Percentiles rank a stretch among this genome's conserved stretches.
Conservation (phyloP, 345 rosid species). For the Kernera saxatilis region DNA sequence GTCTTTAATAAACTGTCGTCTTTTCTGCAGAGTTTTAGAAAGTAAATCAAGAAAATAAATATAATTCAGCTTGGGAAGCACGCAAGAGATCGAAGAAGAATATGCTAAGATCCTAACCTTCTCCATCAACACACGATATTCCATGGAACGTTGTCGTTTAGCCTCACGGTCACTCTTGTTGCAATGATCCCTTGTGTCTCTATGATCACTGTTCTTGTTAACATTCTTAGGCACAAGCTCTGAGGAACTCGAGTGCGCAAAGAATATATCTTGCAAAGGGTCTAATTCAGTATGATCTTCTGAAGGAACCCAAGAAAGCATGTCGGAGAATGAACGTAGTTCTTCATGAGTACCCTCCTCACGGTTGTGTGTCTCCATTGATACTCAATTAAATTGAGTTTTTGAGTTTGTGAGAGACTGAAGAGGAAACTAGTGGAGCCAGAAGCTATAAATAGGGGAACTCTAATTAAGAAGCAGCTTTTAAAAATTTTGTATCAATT, state of each 20-base stretch:
- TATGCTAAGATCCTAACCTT: conserved; percentile 1
- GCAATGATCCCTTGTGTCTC: neutral
- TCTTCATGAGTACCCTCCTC: neutral
- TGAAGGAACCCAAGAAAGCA: neutral
- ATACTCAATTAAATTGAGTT: neutral
- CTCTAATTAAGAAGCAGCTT: neutral
- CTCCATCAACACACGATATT: conserved; percentile 16
- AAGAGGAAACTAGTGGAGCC: neutral
- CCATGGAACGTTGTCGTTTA: conserved; percentile 15
- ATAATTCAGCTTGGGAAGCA: neutral
- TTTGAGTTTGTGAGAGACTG: neutral
- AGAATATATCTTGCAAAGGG: conserved; percentile 25
- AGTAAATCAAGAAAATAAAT: neutral
- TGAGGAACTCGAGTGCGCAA: neutral
- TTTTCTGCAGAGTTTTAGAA: conserved; percentile 11
- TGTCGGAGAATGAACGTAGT: neutral
- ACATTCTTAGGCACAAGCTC: neutral
- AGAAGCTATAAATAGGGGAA: neutral
- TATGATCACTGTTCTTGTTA: neutral
- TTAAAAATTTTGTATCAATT: neutral
- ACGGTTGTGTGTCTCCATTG: conserved; percentile 1
- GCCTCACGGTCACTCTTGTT: neutral
- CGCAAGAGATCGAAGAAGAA: neutral
- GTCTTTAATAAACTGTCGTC: conserved; percentile 6
- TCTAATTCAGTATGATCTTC: neutral